Percentiles rank a stretch among this genome's conserved stretches.
phyloP scores from a whole-genome alignment of 1,139 yeast genomes.

The Kazachstania sp. region DNA sequence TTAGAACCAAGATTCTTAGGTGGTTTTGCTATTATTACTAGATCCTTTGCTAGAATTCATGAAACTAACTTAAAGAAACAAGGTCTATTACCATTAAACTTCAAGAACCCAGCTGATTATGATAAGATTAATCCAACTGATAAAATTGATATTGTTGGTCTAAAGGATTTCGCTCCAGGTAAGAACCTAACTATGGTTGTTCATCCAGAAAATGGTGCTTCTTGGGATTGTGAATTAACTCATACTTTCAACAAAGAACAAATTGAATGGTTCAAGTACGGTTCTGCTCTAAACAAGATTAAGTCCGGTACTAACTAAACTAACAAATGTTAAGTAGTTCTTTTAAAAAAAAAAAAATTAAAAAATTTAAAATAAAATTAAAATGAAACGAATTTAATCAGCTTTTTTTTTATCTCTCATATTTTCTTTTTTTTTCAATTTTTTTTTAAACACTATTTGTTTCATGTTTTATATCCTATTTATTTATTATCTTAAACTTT shows the following conservation, averaged over 20 bases:
- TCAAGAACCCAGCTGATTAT: slow-evolving; percentile 79
- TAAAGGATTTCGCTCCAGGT: slow-evolving; percentile 86
- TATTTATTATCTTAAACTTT: neutral
- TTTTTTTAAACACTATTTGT: neutral
- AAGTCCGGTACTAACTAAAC: slow-evolving; percentile 32
- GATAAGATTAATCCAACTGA: slow-evolving; percentile 90
- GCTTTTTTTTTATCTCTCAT: neutral
- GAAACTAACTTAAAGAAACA: slow-evolving; percentile 94
- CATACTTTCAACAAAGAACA: slow-evolving; percentile 96
- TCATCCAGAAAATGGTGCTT: slow-evolving; percentile 67
- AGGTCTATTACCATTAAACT: slow-evolving; percentile 95
- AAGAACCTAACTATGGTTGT: slow-evolving; percentile 80
- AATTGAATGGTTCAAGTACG: slow-evolving; percentile 98
- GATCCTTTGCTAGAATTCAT: slow-evolving; percentile 96
- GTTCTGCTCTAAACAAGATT: slow-evolving; percentile 99
- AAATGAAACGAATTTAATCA: too few species aligned
- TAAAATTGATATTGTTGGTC: slow-evolving; percentile 79
- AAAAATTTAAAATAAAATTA: too few species aligned
- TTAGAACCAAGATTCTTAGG: slow-evolving; percentile 99
- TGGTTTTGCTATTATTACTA: slow-evolving; percentile 93
- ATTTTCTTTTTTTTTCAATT: neutral
- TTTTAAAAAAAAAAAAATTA: neutral
- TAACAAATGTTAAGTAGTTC: slow-evolving; percentile 12
- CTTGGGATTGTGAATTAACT: slow-evolving; percentile 63
- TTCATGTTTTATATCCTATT: slow-evolving; percentile 2